Evolutionary conservation across 257 asterid genomes (phyloP).

Genomic region (Nyctanthes arbortristis): DNA sequence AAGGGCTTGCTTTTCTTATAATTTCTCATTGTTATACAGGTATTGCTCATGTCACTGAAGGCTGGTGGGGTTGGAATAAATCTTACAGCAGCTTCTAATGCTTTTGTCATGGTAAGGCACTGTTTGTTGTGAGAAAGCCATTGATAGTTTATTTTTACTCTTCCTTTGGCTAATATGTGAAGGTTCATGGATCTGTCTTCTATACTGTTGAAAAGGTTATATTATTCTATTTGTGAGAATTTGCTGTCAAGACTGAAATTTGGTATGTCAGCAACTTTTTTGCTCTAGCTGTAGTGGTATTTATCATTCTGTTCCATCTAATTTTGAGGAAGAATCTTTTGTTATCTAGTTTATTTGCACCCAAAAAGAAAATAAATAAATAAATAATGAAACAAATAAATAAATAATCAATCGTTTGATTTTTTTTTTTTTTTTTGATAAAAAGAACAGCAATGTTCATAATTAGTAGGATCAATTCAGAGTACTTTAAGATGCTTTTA

Average conservation of each 20-base stretch:
- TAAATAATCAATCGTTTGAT: too few species aligned
- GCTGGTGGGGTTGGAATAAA: conserved; percentile 99
- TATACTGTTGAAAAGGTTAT: not conserved
- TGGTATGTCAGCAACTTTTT: not conserved
- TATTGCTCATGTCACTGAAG: conserved; percentile 89
- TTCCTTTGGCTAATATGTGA: conserved; percentile 5
- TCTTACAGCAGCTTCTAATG: conserved; percentile 93
- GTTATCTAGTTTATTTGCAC: not conserved
- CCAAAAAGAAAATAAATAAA: too few species aligned
- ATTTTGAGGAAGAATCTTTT: not conserved
- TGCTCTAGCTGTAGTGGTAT: not conserved
- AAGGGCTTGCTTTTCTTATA: not conserved
- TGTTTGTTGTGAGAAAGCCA: conserved; percentile 4
- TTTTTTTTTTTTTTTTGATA: not conserved
- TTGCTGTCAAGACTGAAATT: not conserved
- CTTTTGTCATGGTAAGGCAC: conserved; percentile 77
- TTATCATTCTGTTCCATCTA: not conserved
- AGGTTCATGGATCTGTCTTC: conserved; percentile 4
- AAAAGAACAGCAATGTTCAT: not conserved
- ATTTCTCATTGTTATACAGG: conserved; percentile 42
- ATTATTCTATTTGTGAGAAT: not conserved
- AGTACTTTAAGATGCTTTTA: not conserved
- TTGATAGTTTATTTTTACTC: not conserved
- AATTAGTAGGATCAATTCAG: not conserved
- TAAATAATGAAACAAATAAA: too few species aligned